phyloP scores from a whole-genome alignment of 2,329 filamentous ascomycete species.

The Cercospora sesami region DNA sequence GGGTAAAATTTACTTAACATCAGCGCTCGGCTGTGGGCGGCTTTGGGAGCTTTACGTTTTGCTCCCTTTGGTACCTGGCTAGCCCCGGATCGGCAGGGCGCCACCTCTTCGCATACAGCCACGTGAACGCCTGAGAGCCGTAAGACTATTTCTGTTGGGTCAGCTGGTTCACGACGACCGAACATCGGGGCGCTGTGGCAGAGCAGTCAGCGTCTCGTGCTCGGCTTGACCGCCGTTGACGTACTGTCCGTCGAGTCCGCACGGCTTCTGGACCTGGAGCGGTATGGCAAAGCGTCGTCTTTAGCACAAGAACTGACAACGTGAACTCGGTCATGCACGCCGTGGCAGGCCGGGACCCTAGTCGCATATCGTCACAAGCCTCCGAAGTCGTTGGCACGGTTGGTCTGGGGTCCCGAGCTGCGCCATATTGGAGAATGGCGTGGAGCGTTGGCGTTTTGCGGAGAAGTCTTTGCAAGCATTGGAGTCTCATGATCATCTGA shows the following conservation, averaged over 20 bases:
- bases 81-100: constrained; percentile 13
- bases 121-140: constrained; percentile 1
- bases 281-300: not conserved
- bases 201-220: not conserved
- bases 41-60: constrained; percentile 10
- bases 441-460: constrained; percentile 7
- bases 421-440: constrained; percentile 12
- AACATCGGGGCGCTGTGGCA: not conserved
- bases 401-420: constrained; percentile 5
- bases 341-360: not conserved
- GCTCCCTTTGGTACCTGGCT: constrained; percentile 7
- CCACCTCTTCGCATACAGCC: not conserved
- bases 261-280: not conserved
- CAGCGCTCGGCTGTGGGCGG: constrained; percentile 11
- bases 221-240: not conserved
- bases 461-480: constrained; percentile 16
- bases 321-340: not conserved
- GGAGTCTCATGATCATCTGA: constrained; percentile 10
- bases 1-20: constrained; percentile 12
- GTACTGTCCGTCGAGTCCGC: not conserved
- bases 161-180: not conserved
- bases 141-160: constrained; percentile 1
- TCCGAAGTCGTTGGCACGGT: not conserved
- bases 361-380: constrained; percentile 3
- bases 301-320: not conserved